Evolutionary conservation across 1,139 yeast genomes (phyloP).

Genomic region (Candida albicans): DNA sequence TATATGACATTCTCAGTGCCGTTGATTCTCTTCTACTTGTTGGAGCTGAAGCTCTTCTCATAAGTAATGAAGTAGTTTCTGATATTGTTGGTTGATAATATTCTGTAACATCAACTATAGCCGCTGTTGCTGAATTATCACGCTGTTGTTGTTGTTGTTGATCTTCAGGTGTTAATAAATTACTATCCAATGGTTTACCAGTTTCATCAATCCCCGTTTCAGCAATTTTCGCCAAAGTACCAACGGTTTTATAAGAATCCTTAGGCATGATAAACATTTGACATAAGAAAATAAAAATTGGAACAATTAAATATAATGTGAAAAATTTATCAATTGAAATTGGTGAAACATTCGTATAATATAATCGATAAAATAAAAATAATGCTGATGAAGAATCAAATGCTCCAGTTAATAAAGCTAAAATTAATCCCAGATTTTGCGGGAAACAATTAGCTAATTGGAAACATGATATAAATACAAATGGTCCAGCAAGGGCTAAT

Average conservation of each 20-base stretch:
- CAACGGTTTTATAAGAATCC: constrained; percentile 70
- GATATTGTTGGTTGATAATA: constrained; percentile 38
- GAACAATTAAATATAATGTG: constrained; percentile 64
- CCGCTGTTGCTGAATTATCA: not conserved
- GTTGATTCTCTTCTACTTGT: constrained; percentile 38
- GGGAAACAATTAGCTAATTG: constrained; percentile 50
- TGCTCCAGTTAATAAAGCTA: constrained; percentile 47
- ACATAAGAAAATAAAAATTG: constrained; percentile 69
- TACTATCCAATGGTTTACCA: constrained; percentile 49
- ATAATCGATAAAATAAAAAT: constrained; percentile 58
- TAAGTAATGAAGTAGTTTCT: constrained; percentile 44
- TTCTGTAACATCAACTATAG: constrained; percentile 2
- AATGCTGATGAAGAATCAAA: constrained; percentile 48
- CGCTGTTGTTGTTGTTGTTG: too few relatives aligned
- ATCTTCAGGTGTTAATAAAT: constrained; percentile 38
- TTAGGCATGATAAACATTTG: constrained; percentile 79
- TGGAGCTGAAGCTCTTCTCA: constrained; percentile 26
- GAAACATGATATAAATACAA: constrained; percentile 47
- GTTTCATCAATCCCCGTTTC: constrained; percentile 71
- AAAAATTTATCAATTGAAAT: constrained; percentile 56
- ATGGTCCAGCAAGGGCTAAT: constrained; percentile 48
- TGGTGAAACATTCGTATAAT: constrained; percentile 47
- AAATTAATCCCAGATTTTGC: constrained; percentile 40
- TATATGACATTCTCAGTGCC: constrained; percentile 36
- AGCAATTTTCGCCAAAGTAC: constrained; percentile 63